These are phyloP conservation scores for Eimeria acervulina DNA, from an alignment of 169 alveolate genomes.

Conservation along the genomic window DNA sequence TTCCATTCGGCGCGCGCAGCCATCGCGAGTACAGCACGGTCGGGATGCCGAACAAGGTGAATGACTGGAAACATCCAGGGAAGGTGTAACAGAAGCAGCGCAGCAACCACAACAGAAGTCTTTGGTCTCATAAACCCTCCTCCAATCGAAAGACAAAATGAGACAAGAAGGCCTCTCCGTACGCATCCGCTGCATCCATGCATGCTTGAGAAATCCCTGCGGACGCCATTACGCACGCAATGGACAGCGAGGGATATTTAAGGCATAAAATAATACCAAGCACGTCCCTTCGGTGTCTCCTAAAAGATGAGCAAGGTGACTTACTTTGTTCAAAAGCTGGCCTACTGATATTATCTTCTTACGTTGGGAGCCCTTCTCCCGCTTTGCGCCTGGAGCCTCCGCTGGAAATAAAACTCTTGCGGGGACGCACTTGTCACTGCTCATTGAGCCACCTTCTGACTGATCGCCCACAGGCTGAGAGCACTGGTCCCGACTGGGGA, in stretches of 20 bases:
- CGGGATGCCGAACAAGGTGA: constrained; percentile 31
- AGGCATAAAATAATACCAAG: background rate
- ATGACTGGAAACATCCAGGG: background rate
- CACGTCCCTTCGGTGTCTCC: background rate
- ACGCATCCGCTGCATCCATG: constrained; percentile 80
- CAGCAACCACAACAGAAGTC: constrained; percentile 54
- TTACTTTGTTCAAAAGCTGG: constrained; percentile 71
- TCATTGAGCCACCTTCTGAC: constrained; percentile 1
- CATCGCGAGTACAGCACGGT: constrained; percentile 37
- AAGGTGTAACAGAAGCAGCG: background rate
- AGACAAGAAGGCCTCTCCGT: constrained; percentile 77
- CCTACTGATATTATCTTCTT: constrained; percentile 47
- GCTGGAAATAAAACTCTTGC: constrained; percentile 59
- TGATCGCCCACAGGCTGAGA: background rate
- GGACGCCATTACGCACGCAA: background rate
- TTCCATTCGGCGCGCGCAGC: constrained; percentile 22
- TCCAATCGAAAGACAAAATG: constrained; percentile 81
- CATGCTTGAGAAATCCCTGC: constrained; percentile 81
- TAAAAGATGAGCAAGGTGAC: background rate
- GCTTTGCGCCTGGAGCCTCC: constrained; percentile 69
- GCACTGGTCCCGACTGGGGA: background rate
- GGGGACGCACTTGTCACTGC: constrained; percentile 57
- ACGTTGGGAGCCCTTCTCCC: constrained; percentile 72
- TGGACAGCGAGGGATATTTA: background rate
- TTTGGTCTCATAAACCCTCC: constrained; percentile 43